These are phyloP conservation scores for Phaeosphaeria sp. DNA, from an alignment of 2,329 filamentous ascomycete species.

Conservation along the genomic window DNA sequence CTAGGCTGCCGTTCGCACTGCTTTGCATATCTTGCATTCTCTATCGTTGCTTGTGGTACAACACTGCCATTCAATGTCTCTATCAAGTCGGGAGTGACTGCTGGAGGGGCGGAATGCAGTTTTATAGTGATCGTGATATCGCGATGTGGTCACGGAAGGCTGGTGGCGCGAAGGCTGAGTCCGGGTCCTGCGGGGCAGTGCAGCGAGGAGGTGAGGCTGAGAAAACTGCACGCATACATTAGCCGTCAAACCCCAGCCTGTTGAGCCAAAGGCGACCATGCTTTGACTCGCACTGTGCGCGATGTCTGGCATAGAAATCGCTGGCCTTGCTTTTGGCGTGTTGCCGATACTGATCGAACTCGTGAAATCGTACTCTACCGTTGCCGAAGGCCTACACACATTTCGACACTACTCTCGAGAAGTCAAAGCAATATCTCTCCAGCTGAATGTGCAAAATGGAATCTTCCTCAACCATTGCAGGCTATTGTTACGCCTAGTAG, in stretches of 20 bases:
- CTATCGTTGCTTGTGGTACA: not conserved
- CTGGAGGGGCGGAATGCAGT: not conserved
- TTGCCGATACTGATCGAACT: slow-evolving; percentile 31
- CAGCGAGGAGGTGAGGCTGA: slow-evolving; percentile 1
- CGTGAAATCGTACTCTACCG: slow-evolving; percentile 22
- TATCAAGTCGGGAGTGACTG: too few species aligned
- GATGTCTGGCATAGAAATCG: slow-evolving; percentile 30
- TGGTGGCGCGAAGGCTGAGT: not conserved
- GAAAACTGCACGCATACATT: not conserved
- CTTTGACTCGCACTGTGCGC: not conserved
- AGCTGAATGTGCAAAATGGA: slow-evolving; percentile 19
- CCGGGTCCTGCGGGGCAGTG: not conserved
- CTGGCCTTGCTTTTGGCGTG: slow-evolving; percentile 28
- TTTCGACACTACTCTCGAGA: slow-evolving; percentile 28
- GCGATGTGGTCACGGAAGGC: not conserved
- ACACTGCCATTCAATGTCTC: not conserved
- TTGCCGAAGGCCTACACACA: slow-evolving; percentile 15
- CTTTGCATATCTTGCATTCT: not conserved
- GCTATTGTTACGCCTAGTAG: slow-evolving; percentile 20
- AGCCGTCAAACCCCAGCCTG: not conserved
- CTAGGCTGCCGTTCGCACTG: not conserved
- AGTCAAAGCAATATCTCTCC: slow-evolving; percentile 17
- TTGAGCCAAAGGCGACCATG: not conserved
- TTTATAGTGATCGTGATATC: not conserved
- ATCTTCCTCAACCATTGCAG: slow-evolving; percentile 33